Conservation (phyloP, 2,329 filamentous ascomycete genomes). For the Pseudocercospora ulei region DNA sequence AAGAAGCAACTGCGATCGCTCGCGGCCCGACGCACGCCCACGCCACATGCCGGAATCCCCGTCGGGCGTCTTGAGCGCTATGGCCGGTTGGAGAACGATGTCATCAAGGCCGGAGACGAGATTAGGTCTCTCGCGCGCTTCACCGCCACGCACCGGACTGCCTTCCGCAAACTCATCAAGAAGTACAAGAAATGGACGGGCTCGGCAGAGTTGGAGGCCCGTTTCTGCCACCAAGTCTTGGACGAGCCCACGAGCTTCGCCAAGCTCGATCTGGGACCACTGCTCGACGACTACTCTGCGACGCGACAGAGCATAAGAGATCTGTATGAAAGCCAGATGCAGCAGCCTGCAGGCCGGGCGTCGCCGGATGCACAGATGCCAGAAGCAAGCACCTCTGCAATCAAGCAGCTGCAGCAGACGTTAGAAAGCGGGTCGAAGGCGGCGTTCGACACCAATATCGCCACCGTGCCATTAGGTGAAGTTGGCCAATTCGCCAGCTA, state of each 20-base stretch:
- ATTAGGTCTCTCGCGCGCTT: constrained; percentile 62
- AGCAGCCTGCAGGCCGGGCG: constrained; percentile 17
- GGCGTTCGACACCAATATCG: constrained; percentile 45
- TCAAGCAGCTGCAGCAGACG: constrained; percentile 35
- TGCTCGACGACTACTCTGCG: constrained; percentile 43
- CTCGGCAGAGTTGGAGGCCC: constrained; percentile 53
- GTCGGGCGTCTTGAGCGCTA: constrained; percentile 44
- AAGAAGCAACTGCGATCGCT: constrained; percentile 28
- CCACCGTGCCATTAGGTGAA: constrained; percentile 41
- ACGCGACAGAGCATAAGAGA: constrained; percentile 40
- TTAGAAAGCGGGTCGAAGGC: constrained; percentile 37
- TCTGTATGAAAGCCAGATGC: constrained; percentile 36
- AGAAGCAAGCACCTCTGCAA: constrained; percentile 20
- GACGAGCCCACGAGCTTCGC: constrained; percentile 62
- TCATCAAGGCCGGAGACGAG: constrained; percentile 57
- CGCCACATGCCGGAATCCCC: constrained; percentile 34
- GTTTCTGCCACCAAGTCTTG: constrained; percentile 59
- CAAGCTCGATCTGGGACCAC: constrained; percentile 51
- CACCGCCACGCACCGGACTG: constrained; percentile 60
- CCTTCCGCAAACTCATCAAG: constrained; percentile 73
- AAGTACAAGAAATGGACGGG: constrained; percentile 86
- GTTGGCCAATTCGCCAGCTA: constrained; percentile 43
- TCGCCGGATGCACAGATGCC: constrained; percentile 16
- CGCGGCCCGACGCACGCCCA: constrained; percentile 18
- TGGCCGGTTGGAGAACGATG: constrained; percentile 44